phyloP scores from a whole-genome alignment of 371 early-diverging fungal genomes.

The Lichtheimia ramosa region DNA sequence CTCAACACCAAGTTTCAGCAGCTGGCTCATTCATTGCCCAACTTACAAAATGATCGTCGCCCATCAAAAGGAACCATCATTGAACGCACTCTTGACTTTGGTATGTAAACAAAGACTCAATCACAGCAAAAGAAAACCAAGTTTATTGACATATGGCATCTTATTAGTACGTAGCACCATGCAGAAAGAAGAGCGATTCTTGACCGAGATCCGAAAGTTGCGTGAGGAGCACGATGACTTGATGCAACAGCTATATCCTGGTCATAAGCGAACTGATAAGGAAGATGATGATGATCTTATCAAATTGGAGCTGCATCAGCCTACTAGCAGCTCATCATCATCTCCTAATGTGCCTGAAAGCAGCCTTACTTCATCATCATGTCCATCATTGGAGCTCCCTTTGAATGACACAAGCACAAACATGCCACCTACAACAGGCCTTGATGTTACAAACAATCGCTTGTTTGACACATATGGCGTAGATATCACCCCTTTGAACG shows the following conservation, averaged over 20 bases:
- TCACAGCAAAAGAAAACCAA: background rate
- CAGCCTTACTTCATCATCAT: constrained; percentile 5
- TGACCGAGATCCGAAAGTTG: constrained; percentile 29
- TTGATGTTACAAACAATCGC: background rate
- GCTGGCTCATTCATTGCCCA: constrained; percentile 67
- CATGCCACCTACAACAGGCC: background rate
- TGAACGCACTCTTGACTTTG: constrained; percentile 63
- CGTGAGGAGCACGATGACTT: constrained; percentile 31
- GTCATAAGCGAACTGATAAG: constrained; percentile 2
- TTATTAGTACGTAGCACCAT: constrained; percentile 32
- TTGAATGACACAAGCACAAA: background rate
- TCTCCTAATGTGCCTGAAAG: background rate
- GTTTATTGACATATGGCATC: background rate
- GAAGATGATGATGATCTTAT: background rate
- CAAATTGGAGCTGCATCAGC: background rate
- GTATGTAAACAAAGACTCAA: constrained; percentile 5
- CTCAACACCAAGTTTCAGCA: constrained; percentile 74
- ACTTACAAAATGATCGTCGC: constrained; percentile 65
- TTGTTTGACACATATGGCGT: background rate
- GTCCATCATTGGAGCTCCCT: constrained; percentile 9
- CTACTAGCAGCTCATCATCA: constrained; percentile 6
- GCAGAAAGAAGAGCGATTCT: constrained; percentile 36
- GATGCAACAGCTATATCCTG: constrained; percentile 20
- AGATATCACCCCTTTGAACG: constrained; percentile 1
- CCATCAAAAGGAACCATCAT: constrained; percentile 77